Conservation (phyloP, 352 stramenopile genomes). For the Globisporangium lucens region DNA sequence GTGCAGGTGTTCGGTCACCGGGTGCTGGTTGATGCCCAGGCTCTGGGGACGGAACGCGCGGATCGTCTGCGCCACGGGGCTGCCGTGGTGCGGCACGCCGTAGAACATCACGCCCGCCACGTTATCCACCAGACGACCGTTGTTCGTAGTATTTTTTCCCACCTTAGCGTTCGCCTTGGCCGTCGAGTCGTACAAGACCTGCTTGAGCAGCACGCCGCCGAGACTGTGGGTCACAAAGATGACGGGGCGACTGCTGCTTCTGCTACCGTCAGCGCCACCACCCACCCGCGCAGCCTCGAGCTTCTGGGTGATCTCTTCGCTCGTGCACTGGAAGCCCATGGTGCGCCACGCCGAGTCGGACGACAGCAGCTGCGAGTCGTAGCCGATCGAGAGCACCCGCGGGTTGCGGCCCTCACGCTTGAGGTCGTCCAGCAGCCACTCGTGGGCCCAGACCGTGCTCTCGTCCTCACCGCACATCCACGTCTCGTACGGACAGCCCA, state of each 20-base stretch:
- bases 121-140: conserved; percentile 41
- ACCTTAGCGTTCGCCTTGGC: background rate
- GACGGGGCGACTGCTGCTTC: conserved; percentile 41
- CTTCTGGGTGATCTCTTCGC: conserved; percentile 57
- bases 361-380: conserved; percentile 73
- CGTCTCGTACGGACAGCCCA: conserved; percentile 75
- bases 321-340: conserved; percentile 71
- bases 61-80: conserved; percentile 62
- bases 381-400: conserved; percentile 76
- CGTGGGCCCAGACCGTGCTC: conserved; percentile 53
- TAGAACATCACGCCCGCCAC: conserved; percentile 81
- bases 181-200: conserved; percentile 64
- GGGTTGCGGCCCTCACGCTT: conserved; percentile 50
- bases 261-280: background rate
- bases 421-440: conserved; percentile 69
- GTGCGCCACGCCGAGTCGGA: conserved; percentile 75
- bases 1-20: conserved; percentile 71
- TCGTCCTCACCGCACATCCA: conserved; percentile 74
- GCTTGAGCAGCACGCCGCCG: conserved; percentile 80
- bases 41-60: conserved; percentile 49
- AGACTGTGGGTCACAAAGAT: conserved; percentile 86
- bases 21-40: conserved; percentile 54
- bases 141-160: background rate
- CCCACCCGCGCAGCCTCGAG: conserved; percentile 62
- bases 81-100: conserved; percentile 62